Base-by-base conservation (phyloP, 495 filamentous ascomycete species). In the Usnea hakonensis region DNA sequence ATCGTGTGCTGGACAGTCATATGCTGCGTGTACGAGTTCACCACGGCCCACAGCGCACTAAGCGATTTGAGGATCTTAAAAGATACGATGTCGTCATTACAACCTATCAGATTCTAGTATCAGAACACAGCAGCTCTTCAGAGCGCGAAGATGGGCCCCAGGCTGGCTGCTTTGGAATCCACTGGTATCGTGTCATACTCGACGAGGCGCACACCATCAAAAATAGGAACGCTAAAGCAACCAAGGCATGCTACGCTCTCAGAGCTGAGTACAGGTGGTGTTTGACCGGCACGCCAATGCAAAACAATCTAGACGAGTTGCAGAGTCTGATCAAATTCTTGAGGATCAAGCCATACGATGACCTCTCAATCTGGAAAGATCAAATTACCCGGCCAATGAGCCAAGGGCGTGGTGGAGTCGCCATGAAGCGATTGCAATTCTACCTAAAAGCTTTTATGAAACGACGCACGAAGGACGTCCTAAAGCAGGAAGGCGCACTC, bases 181-280 rank as follows among this genome's bases (percentile, higher is more conserved):
- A 92, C 70, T 98, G 94, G 94, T 97, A 90, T 71, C 89, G 94
- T 23, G 84, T 97, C 63, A 93, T 98, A 56, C 81, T 97, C 19
- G 94, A 98, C 64, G 94, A 98, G 76, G 94, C 94, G 5, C 94
- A 97, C 73, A 95, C 89, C 0, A 97, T 98, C 79, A 97, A 97
- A 75, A 98, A 98, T 73, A 86, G 91, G 30, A 96, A 94, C 69
- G 91, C 94, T 19, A 98, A 98, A 75, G 86, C 87, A 13, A 94
- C 94, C 0, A 87, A 96, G 68, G 90, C 93, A 21, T 88, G 85
- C 57, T 98, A 84, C 71, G 87, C 88, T 3, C 76, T 98, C 30
- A 78, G 85, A 55, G 81, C 89, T 26, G 86, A 91, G 67, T 96
- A 95, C 71, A 81, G 94, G 59, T 98, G 94, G 94, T 97, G 94